These are phyloP conservation scores for Cryptococcus neoformans DNA, from an alignment of 1,284 basidiomycete genomes.

Conservation along the genomic window DNA sequence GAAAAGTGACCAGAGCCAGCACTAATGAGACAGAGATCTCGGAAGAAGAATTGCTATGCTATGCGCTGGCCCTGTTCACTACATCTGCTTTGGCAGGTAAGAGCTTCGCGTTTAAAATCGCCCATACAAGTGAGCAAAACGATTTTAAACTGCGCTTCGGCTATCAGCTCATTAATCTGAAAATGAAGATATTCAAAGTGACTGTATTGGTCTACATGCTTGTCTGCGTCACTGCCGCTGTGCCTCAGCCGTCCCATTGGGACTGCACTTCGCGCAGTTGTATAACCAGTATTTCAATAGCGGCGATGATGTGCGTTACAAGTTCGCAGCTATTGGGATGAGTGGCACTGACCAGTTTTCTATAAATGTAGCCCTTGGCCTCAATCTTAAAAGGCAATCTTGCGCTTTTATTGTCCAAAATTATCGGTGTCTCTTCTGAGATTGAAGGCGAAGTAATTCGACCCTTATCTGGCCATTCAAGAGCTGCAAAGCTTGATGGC, in stretches of 20 bases:
- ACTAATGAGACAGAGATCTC: not conserved
- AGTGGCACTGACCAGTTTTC: not conserved
- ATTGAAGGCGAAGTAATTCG: not conserved
- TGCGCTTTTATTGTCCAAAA: conserved; percentile 17
- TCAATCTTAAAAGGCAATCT: conserved; percentile 15
- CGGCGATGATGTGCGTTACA: conserved; percentile 11
- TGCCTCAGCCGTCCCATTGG: conserved; percentile 3
- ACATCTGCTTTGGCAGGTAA: conserved; percentile 3
- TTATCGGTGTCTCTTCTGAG: not conserved
- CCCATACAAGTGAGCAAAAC: conserved; percentile 4
- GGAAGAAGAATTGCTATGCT: conserved; percentile 10
- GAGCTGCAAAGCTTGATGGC: conserved; percentile 8
- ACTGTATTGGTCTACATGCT: conserved; percentile 3
- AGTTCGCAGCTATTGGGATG: not conserved
- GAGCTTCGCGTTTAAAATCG: not conserved
- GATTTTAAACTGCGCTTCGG: not conserved
- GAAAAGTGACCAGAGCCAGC: not conserved
- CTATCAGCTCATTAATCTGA: not conserved
- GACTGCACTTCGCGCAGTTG: conserved; percentile 8
- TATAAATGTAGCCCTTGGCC: conserved; percentile 4
- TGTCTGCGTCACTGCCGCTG: conserved; percentile 17
- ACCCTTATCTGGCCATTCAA: conserved; percentile 6
- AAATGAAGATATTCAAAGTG: not conserved
- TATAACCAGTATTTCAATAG: conserved; percentile 2
- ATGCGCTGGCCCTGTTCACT: conserved; percentile 9